Conservation (phyloP, 208 protist genomes). For the Trypanosomatidae sp. region DNA sequence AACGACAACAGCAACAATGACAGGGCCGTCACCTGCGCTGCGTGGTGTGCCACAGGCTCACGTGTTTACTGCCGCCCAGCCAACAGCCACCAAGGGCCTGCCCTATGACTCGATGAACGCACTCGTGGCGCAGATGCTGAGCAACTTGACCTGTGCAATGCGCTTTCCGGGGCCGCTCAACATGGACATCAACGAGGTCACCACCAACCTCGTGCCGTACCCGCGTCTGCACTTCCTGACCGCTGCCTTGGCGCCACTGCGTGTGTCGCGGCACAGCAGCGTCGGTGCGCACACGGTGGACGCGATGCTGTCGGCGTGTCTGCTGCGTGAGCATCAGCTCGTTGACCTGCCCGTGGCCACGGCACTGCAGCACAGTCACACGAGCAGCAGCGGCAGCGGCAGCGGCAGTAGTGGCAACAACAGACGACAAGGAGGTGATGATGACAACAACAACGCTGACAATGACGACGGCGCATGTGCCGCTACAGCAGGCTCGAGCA, state of each 20-base stretch:
- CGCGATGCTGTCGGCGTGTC: slow-evolving; percentile 81
- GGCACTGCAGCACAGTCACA: too few species aligned
- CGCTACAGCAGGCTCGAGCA: slow-evolving; percentile 4
- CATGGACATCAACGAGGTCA: slow-evolving; percentile 96
- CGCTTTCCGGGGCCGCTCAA: slow-evolving; percentile 93
- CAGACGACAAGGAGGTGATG: background rate
- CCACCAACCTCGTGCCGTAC: slow-evolving; percentile 95
- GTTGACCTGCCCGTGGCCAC: slow-evolving; percentile 21
- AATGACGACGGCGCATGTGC: slow-evolving; percentile 1
- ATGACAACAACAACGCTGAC: background rate
- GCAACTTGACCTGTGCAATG: slow-evolving; percentile 90
- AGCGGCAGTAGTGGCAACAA: background rate
- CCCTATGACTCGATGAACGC: slow-evolving; percentile 95
- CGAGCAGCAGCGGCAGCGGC: background rate
- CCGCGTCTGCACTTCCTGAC: slow-evolving; percentile 88
- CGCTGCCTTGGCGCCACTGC: slow-evolving; percentile 83
- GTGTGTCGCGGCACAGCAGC: slow-evolving; percentile 28
- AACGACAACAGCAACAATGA: background rate
- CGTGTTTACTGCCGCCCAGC: slow-evolving; percentile 46
- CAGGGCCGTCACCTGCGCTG: background rate
- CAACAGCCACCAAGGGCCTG: slow-evolving; percentile 58
- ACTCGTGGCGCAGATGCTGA: slow-evolving; percentile 91
- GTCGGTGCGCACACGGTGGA: slow-evolving; percentile 48
- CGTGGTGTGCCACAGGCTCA: slow-evolving; percentile 17
- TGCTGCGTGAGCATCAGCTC: slow-evolving; percentile 79